Evolutionary conservation across 768 basidiomycete species (phyloP).

Genomic region (Holtermannia corniformis): DNA sequence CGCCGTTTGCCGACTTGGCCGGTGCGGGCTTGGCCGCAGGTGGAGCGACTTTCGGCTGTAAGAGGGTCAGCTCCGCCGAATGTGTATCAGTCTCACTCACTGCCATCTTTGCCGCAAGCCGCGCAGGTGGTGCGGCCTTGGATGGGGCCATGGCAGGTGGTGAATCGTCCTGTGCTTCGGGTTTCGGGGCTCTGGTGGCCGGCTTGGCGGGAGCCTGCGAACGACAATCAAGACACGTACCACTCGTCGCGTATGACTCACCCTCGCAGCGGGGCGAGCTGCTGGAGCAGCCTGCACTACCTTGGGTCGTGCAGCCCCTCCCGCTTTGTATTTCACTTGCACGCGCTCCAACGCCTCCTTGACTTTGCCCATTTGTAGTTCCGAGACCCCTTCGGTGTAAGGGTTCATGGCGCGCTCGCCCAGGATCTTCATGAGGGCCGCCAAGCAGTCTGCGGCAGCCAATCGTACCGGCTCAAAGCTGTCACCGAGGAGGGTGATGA

Average conservation of each 20-base stretch:
- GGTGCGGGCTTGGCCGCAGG: constrained; percentile 36
- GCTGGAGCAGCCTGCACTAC: constrained; percentile 4
- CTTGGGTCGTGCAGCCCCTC: constrained; percentile 40
- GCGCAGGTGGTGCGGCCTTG: constrained; percentile 14
- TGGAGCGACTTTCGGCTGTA: constrained; percentile 42
- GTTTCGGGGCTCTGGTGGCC: constrained; percentile 2
- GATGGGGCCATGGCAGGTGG: constrained; percentile 18
- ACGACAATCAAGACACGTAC: background rate
- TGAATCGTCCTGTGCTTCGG: constrained; percentile 5
- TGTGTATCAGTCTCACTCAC: too few species aligned
- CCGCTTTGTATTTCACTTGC: constrained; percentile 76
- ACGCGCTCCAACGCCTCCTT: constrained; percentile 89
- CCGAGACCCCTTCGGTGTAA: constrained; percentile 71
- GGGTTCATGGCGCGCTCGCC: constrained; percentile 87
- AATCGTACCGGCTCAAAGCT: constrained; percentile 77
- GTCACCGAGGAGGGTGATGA: constrained; percentile 73
- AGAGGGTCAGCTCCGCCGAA: constrained; percentile 17
- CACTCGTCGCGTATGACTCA: constrained; percentile 5
- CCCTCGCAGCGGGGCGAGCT: constrained; percentile 16
- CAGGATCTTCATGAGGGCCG: constrained; percentile 90
- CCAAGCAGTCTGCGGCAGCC: constrained; percentile 79
- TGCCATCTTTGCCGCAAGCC: constrained; percentile 38
- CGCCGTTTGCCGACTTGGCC: constrained; percentile 5
- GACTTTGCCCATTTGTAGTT: constrained; percentile 81
- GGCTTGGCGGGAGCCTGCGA: background rate